Evolutionary conservation across 2,329 filamentous ascomycete species (phyloP), one percentile per base, ranked within the genome.

Genomic region (Colletotrichum australisinense): DNA sequence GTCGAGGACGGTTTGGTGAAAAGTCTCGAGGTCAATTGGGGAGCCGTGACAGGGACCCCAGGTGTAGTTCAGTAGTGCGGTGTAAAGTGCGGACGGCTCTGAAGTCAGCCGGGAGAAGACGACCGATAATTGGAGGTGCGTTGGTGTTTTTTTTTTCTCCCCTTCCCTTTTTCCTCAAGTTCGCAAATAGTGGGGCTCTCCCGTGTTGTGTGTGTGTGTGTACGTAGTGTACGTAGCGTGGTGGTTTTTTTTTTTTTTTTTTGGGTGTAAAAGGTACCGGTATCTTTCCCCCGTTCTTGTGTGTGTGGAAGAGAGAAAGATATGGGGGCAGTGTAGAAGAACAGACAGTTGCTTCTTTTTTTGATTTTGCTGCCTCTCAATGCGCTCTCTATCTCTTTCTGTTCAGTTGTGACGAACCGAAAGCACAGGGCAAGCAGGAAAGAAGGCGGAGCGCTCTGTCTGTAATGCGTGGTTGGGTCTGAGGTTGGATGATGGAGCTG

Each of bases 1-100:
- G 38, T 62, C 56, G 65, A 69, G 56, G 62, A 66, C 65, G 24
- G 35, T 73, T 65, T 65, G 65, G 73, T 57, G 69, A 69, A 63
- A 73, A 69, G 69, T 70, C 62, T 74, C 70, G 67, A 73, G 67
- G 57, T 73, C 71, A 65, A 72, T 65, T 71, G 60, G 69, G 58
- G 32, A 66, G 60, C 24, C 49, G 71, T 66, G 56, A 71, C 71
- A 72, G 67, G 71, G 62, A 56, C 56, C 67, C 71, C 71, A 55
- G 63, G 67, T 53, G 65, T 59, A 56, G 28, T 55, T 55, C 30
- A 73, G 66, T 62, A 35, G 52, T 52, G 70, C 66, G 66, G 53
- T 73, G 60, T 65, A 59, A 64, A 64, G 59, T 56, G 55, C 55
- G 52, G 49, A 62, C 49, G 70, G 55, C 53, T 59, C 59, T 57